Base-by-base conservation (phyloP, 345 rosid genomes). In the Lumnitzera littorea region DNA sequence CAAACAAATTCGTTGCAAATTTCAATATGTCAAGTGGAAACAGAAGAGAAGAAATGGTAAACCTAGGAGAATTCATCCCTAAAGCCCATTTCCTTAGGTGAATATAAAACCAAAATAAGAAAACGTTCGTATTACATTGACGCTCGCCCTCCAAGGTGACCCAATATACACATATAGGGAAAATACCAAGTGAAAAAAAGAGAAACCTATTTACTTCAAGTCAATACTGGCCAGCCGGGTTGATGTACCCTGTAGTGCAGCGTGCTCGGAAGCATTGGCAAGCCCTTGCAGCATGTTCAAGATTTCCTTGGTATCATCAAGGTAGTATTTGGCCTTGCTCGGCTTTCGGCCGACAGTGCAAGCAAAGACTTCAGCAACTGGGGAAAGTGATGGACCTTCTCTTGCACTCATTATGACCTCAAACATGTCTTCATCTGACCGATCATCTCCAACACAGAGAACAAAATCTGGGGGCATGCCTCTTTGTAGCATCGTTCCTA, bases 391-490 rank as follows among this genome's bases (percentile, higher is more conserved):
- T 15, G 83, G 76, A n/a, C 86, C 88, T 6, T 62, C 62, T 54
- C 57, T 76, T 8, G 96, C 91, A 15, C 73, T 72, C 77, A 61
- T 83, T 67, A 92, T 87, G 57, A 84, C 98, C 73, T 85, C 94
- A 25, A 92, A 92, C 98, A 92, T 92, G 77, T 92, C 98, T 67
- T 92, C 98, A 1, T 92, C 98, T 0, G 97, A 92, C 17, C 95
- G 69, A 70, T 92, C 98, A 70, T 92, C 98, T 11, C 98, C 98
- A 4, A 92, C 77, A 59, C 98, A 89, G 23, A 92, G 85, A 63
- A 89, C 90, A 65, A 92, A 89, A 73, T 89, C 97, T 10, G 91
- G 76, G 57, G 78, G 85, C 67, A 70, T 79, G 52, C 85, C 91
- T 68, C 80, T 81, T 58, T 76, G 70, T 57, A 70, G 72, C 96